Base-by-base conservation (phyloP, 768 basidiomycete species). In the Tubosaeta brunneosetosa region DNA sequence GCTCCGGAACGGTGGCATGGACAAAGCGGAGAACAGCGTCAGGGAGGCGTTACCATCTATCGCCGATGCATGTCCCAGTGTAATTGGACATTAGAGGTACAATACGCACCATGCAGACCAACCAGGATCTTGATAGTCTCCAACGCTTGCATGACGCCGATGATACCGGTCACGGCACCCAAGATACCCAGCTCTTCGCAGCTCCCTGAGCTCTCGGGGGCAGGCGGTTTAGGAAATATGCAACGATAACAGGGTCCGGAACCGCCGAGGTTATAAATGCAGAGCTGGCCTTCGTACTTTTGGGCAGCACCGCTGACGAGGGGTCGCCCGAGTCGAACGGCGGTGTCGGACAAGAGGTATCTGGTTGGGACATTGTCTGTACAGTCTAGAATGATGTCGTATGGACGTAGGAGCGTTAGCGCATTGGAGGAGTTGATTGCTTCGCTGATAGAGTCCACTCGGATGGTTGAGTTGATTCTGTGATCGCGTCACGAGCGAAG, bases 291-390 rank as follows among this genome's bases (percentile, higher is more conserved):
- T 55, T 91, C 89, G 59, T 79, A 86, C 60, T 81, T 81, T 63
- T 91, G 91, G 0, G 97, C 97, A 2, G 94, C 97, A 8, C 95
- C 95, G 52, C 89, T 91, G 34, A 98, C 86, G 36, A 98, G 84
- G 13, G 91, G 88, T 44, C 84, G 89, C n/a, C 73, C 71, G 2
- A 94, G 78, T 1, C 72, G 73, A 36, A 93, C 88, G 14, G 88
- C 83, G 1, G 83, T 81, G 66, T 98, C 94, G 25, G 91, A 94
- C 48, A 99, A 77, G 17, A 98, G 81, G 69, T 98, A 98, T 6
- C 97, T 86, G 0, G 93, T 94, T 2, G 88, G 83, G 2, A 86
- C 82, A 57, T 97, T 95, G 71, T 97, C 94, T 4, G 94, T 97
- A 74, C 94, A 97, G 71, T 97, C 95, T 14, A 97, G 74, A 46